Evolutionary conservation across 352 stramenopile species (phyloP).

Genomic region (Phytophthora pseudosyringae): DNA sequence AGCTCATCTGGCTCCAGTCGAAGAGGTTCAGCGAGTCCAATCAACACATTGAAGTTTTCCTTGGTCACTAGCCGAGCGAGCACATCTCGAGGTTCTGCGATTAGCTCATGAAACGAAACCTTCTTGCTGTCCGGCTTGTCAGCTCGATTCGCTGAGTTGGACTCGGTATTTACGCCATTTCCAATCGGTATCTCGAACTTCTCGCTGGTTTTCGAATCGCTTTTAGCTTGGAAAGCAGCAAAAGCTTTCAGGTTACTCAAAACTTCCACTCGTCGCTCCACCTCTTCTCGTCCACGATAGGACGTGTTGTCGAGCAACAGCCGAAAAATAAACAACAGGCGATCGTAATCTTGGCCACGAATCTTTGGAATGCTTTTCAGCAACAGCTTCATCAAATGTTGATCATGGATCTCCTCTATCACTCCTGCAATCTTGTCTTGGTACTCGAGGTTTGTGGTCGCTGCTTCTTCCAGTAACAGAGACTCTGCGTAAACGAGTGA

Average conservation of each 20-base stretch:
- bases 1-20: conserved; percentile 72
- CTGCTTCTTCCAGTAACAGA: conserved; percentile 49
- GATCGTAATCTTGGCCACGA: conserved; percentile 64
- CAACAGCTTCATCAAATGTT: conserved; percentile 60
- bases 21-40: conserved; percentile 56
- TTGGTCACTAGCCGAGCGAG: conserved; percentile 51
- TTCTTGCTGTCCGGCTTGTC: neutral
- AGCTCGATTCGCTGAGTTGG: neutral
- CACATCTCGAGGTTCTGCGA: conserved; percentile 65
- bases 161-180: too few relatives aligned
- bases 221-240: conserved; percentile 16
- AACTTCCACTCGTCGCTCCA: conserved; percentile 67
- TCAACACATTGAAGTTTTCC: conserved; percentile 57
- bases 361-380: conserved; percentile 66
- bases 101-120: conserved; percentile 74
- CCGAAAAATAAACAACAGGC: conserved; percentile 76
- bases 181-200: neutral
- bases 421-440: conserved; percentile 81
- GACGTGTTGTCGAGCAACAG: conserved; percentile 68
- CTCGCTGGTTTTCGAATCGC: neutral
- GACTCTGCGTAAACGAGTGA: conserved; percentile 74
- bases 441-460: conserved; percentile 52
- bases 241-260: conserved; percentile 60
- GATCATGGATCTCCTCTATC: conserved; percentile 81
- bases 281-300: conserved; percentile 62